Percentiles rank a stretch among this genome's conserved stretches.
These are phyloP conservation scores for Tetraselmis striata DNA, from an alignment of 139 green algal genomes.

Conservation along the genomic window DNA sequence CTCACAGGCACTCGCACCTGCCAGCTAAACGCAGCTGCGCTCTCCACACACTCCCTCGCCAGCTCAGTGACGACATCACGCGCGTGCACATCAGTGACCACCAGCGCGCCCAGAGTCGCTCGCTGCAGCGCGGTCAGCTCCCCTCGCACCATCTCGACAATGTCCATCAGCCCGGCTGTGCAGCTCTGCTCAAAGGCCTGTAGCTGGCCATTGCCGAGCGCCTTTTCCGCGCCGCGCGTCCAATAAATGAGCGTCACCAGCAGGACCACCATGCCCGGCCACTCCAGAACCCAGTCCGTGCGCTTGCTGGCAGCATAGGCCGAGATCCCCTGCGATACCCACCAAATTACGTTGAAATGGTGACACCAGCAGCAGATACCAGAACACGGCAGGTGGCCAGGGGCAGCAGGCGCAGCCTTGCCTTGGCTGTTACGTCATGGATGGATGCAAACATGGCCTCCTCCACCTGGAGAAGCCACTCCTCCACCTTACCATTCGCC, in stretches of 20 bases:
- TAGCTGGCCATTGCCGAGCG: constrained; percentile 2
- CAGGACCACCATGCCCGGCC: constrained; percentile 29
- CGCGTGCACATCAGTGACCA: constrained; percentile 16
- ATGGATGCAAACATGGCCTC: constrained; percentile 27
- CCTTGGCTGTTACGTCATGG: neutral
- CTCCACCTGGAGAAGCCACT: constrained; percentile 38
- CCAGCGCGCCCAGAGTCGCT: constrained; percentile 4
- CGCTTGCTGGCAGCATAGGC: constrained; percentile 9
- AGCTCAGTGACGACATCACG: constrained; percentile 18
- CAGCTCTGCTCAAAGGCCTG: neutral
- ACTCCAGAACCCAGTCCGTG: constrained; percentile 28
- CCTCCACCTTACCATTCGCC: constrained; percentile 29
- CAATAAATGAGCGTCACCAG: constrained; percentile 23
- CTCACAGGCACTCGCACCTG: too few relatives aligned
- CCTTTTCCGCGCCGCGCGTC: constrained; percentile 6
- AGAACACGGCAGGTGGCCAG: too few relatives aligned
- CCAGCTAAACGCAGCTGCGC: constrained; percentile 11
- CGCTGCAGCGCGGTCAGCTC: constrained; percentile 14
- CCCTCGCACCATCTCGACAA: constrained; percentile 14
- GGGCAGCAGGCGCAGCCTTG: neutral
- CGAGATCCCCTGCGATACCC: neutral
- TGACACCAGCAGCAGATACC: neutral
- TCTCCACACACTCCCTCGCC: constrained; percentile 6
- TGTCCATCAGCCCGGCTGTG: constrained; percentile 3
- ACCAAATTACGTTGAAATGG: neutral